Evolutionary conservation across 78 protist genomes (phyloP), one percentile per base, ranked within the genome.

Genomic region (Dictyostelium citrinum): DNA sequence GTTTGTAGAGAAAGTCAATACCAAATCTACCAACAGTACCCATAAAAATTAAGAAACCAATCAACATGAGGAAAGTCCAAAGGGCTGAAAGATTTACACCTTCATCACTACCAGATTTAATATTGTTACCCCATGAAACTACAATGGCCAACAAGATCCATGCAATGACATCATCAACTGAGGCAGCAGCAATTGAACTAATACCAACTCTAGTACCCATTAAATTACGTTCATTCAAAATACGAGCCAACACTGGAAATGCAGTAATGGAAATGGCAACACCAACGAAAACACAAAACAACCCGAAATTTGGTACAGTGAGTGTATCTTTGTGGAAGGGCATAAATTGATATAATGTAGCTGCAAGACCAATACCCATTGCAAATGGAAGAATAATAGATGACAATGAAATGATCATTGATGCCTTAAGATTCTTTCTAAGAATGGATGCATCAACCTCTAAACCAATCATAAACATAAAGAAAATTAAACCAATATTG

Each of bases 241-340:
- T 95, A 64, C 97, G 95, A 24, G 97, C 97, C 22, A 95, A 31
- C n/a, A 95, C 97, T 41, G 97, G 97, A 81, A 95, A 95, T 1
- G 97, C 97, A 27, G 97, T 95, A 82, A 95, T 95, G 37, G 95
- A 82, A 31, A 95, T 90, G 76, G 95, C 90, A 43, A 95, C 97
- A 74, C 93, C 93, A 27, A 95, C 93, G 46, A 95, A 95, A 3
- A 91, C 64, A 49, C 67, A 49, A 37, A 95, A 95, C n/a, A 91
- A 39, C 6, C 86, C 82, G 33, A 88, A 95, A 1, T 64, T 39
- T 31, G 82, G 39, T 6, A 1, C 5, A 0, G 31, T n/a, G 11
- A 61, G 45, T 7, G 76, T 33, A 31, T 70, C 41, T 0, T 22
- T 2, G 14, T 72, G n/a, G 79, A 43, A 71, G 8, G 55, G 46